These are phyloP conservation scores for Camelina sativa DNA, from an alignment of 345 rosid species.

Conservation along the genomic window DNA sequence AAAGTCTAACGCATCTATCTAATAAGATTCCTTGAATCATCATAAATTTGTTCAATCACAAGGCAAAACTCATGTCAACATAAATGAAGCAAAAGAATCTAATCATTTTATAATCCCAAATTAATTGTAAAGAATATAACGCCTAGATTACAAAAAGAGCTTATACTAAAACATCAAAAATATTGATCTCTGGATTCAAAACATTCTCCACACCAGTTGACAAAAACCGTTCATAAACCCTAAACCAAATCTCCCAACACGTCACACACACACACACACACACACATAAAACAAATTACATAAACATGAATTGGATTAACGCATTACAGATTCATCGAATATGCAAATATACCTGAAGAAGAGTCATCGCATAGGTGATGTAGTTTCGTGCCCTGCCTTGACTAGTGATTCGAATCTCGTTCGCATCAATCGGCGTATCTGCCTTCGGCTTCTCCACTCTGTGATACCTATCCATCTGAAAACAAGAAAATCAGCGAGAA, in stretches of 20 bases:
- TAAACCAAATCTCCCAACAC: slow-evolving; percentile 19
- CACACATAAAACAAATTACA: background rate
- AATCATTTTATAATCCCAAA: background rate
- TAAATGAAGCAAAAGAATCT: background rate
- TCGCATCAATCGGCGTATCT: slow-evolving; percentile 59
- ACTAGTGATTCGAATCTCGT: slow-evolving; percentile 51
- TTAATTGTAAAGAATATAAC: background rate
- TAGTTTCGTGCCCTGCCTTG: slow-evolving; percentile 47
- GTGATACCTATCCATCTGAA: slow-evolving; percentile 75
- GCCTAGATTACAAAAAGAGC: background rate
- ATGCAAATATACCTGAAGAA: slow-evolving; percentile 58
- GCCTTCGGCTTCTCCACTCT: slow-evolving; percentile 74
- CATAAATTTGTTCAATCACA: background rate
- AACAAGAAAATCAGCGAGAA: slow-evolving; percentile 18
- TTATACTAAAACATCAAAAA: background rate
- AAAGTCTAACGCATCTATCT: background rate
- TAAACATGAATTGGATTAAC: background rate
- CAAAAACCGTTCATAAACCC: slow-evolving; percentile 31
- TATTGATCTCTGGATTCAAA: background rate
- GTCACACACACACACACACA: background rate
- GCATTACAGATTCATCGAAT: slow-evolving; percentile 23
- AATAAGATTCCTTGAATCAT: background rate
- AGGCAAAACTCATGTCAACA: slow-evolving; percentile 1
- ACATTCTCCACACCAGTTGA: background rate
- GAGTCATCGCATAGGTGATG: slow-evolving; percentile 81